phyloP scores from a whole-genome alignment of 345 rosid genomes.

The Citrus glauca region DNA sequence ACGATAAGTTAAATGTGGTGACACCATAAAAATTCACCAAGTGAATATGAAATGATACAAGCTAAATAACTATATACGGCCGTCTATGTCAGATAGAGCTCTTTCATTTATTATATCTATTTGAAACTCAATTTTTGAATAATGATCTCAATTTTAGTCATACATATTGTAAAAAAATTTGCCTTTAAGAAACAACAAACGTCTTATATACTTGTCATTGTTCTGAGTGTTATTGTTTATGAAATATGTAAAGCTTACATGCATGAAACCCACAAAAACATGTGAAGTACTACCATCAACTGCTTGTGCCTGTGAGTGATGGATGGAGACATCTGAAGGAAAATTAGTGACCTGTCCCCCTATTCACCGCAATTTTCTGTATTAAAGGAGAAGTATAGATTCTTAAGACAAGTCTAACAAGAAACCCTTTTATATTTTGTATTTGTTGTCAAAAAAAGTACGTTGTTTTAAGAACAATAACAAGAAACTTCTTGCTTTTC shows the following conservation, averaged over 20 bases:
- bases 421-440: not conserved
- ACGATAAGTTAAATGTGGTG: not conserved
- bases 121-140: too few relatives aligned
- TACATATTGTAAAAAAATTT: too few relatives aligned
- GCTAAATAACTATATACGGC: not conserved
- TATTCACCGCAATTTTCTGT: not conserved
- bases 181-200: not conserved
- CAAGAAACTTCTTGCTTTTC: not conserved
- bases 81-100: not conserved
- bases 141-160: too few relatives aligned
- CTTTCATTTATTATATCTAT: too few relatives aligned
- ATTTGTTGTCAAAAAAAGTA: too few relatives aligned
- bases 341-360: not conserved
- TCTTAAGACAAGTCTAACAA: not conserved
- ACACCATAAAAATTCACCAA: not conserved
- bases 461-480: not conserved
- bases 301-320: slow-evolving; percentile 35
- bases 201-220: not conserved
- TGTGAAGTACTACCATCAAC: slow-evolving; percentile 15
- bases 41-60: not conserved
- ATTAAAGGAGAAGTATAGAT: not conserved
- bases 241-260: not conserved
- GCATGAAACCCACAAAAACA: slow-evolving; percentile 16
- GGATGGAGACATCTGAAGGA: not conserved
- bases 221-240: not conserved